phyloP scores from a whole-genome alignment of 441 rosid species.

The Bocquillonia castaneifolia region DNA sequence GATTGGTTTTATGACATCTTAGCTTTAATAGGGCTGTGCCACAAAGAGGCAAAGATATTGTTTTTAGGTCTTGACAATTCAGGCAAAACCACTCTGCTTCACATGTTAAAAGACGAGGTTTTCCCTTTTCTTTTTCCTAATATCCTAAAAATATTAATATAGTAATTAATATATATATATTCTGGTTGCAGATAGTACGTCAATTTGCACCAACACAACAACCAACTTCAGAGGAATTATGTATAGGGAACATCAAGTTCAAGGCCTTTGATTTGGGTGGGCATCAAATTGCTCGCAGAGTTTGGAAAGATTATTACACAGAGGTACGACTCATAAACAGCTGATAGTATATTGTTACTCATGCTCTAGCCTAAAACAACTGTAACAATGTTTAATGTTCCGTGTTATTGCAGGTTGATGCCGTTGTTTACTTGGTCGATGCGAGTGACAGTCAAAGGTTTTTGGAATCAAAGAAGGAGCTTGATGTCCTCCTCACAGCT shows the following conservation, averaged over 20 bases:
- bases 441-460: background rate
- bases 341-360: too few relatives aligned
- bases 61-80: slow-evolving; percentile 86
- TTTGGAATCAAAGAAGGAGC: background rate
- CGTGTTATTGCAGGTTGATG: background rate
- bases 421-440: background rate
- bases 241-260: slow-evolving; percentile 75
- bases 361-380: too few relatives aligned
- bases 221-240: slow-evolving; percentile 80
- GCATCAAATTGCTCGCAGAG: slow-evolving; percentile 86
- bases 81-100: slow-evolving; percentile 86
- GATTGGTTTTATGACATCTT: slow-evolving; percentile 88
- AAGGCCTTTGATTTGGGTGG: slow-evolving; percentile 93
- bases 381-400: too few relatives aligned
- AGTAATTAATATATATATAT: too few relatives aligned
- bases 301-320: slow-evolving; percentile 73
- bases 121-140: background rate
- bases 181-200: slow-evolving; percentile 55
- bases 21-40: slow-evolving; percentile 78
- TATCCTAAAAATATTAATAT: too few relatives aligned
- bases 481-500: background rate
- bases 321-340: too few relatives aligned
- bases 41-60: slow-evolving; percentile 86
- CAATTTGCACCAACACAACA: slow-evolving; percentile 93
- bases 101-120: slow-evolving; percentile 90